Evolutionary conservation across 164 flowering plant species (phyloP).

Genomic region (Nymphaea thermarum): DNA sequence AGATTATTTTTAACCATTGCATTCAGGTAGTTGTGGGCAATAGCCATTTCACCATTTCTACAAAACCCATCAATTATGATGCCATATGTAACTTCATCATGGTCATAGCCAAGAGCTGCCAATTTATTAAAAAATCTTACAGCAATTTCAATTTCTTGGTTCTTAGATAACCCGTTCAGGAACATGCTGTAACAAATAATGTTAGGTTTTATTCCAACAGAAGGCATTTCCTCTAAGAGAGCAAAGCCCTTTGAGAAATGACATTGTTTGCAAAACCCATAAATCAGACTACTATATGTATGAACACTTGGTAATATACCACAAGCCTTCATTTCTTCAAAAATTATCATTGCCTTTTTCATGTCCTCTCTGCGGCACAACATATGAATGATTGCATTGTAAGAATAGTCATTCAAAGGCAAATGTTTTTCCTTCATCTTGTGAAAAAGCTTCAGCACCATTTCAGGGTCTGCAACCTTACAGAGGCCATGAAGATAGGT

Average conservation of each 20-base stretch:
- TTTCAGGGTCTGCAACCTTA: conserved; percentile 25
- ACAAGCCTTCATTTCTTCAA: conserved; percentile 37
- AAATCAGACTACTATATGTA: conserved; percentile 50
- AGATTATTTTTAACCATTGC: conserved; percentile 35
- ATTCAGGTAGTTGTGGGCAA: conserved; percentile 19
- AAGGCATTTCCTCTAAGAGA: conserved; percentile 37
- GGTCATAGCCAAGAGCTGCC: conserved; percentile 20
- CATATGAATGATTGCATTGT: conserved; percentile 46
- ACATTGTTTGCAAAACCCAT: conserved; percentile 45
- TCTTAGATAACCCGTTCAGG: conserved; percentile 27
- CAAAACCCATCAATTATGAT: conserved; percentile 34
- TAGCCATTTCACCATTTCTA: conserved; percentile 26
- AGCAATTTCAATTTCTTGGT: conserved; percentile 23
- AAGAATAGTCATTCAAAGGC: conserved; percentile 31
- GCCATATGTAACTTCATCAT: conserved; percentile 25
- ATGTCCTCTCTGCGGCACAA: conserved; percentile 31
- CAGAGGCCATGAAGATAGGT: conserved; percentile 10
- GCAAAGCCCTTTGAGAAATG: conserved; percentile 20
- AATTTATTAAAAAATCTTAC: conserved; percentile 19
- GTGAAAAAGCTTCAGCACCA: conserved; percentile 23
- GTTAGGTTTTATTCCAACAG: conserved; percentile 27
- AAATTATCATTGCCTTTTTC: conserved; percentile 27
- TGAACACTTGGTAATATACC: conserved; percentile 38
- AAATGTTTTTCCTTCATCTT: conserved; percentile 13
- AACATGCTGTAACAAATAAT: conserved; percentile 24